Evolutionary conservation across 305 asterid genomes (phyloP).

Genomic region (Ilex paraguariensis): DNA sequence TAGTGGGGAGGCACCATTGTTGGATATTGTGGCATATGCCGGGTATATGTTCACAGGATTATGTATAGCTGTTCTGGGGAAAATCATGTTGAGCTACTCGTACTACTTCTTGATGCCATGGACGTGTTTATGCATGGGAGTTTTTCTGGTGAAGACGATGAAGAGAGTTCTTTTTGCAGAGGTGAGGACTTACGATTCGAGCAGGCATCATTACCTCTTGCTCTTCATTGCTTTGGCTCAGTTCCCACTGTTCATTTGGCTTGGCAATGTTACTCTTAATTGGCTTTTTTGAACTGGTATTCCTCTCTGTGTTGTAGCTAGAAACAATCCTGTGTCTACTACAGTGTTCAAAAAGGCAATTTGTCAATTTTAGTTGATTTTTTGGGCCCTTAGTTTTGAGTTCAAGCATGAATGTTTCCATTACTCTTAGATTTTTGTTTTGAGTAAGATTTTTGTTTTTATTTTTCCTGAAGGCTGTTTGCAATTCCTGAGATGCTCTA

Average conservation of each 20-base stretch:
- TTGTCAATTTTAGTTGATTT: too few species aligned
- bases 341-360: too few species aligned
- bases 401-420: too few species aligned
- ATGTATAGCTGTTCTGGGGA: constrained; percentile 31
- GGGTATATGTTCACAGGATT: constrained; percentile 40
- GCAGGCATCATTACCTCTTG: constrained; percentile 43
- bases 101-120: constrained; percentile 38
- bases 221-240: constrained; percentile 48
- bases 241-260: constrained; percentile 48
- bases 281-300: constrained; percentile 27
- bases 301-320: too few species aligned
- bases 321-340: too few species aligned
- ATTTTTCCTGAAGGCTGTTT: too few species aligned
- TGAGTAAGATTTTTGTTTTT: too few species aligned
- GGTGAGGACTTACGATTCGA: constrained; percentile 34
- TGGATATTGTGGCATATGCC: constrained; percentile 39
- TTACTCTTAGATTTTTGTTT: too few species aligned
- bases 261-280: constrained; percentile 36
- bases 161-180: constrained; percentile 40
- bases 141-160: constrained; percentile 43
- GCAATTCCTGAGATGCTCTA: too few species aligned
- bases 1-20: constrained; percentile 40
- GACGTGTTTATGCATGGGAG: constrained; percentile 43
- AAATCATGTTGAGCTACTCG: constrained; percentile 24
- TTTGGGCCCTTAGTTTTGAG: too few species aligned